These are phyloP conservation scores for Mycosphaerella sp. DNA, from an alignment of 2,329 filamentous ascomycete genomes.

Conservation along the genomic window DNA sequence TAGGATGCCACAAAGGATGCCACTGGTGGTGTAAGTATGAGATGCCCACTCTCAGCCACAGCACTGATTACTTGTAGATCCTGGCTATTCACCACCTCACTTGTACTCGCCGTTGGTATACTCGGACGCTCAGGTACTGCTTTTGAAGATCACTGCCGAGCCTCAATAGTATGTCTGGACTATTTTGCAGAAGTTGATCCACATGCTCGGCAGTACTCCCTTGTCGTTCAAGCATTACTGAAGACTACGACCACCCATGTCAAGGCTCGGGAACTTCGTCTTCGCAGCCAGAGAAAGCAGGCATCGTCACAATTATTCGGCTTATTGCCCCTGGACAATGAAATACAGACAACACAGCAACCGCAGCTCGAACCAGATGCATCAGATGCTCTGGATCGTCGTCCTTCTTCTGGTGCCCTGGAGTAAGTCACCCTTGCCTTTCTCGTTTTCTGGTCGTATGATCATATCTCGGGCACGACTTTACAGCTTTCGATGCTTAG, in stretches of 20 bases:
- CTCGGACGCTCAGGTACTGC: constrained; percentile 25
- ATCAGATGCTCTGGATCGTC: background rate
- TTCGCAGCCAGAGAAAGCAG: constrained; percentile 22
- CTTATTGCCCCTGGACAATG: constrained; percentile 12
- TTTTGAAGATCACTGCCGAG: constrained; percentile 22
- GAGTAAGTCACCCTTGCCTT: background rate
- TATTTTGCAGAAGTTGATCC: constrained; percentile 28
- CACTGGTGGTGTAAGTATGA: constrained; percentile 24
- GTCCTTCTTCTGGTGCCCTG: background rate
- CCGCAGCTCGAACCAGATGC: background rate
- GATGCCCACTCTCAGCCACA: background rate
- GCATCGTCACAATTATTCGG: constrained; percentile 30
- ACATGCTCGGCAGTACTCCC: constrained; percentile 29
- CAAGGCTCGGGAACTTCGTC: constrained; percentile 20
- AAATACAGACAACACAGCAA: background rate
- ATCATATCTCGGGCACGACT: too few relatives aligned
- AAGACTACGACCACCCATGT: constrained; percentile 21
- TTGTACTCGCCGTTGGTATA: constrained; percentile 28
- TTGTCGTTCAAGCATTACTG: constrained; percentile 26
- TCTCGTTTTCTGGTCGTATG: background rate
- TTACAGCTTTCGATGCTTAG: too few relatives aligned
- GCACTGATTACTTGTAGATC: constrained; percentile 15
- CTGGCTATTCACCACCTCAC: constrained; percentile 30
- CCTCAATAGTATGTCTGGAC: constrained; percentile 23
- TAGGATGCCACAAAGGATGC: constrained; percentile 19